Evolutionary conservation across 805 yeast genomes (phyloP), one percentile per base, ranked within the genome.

Genomic region (Wickerhamomyces tratensis): DNA sequence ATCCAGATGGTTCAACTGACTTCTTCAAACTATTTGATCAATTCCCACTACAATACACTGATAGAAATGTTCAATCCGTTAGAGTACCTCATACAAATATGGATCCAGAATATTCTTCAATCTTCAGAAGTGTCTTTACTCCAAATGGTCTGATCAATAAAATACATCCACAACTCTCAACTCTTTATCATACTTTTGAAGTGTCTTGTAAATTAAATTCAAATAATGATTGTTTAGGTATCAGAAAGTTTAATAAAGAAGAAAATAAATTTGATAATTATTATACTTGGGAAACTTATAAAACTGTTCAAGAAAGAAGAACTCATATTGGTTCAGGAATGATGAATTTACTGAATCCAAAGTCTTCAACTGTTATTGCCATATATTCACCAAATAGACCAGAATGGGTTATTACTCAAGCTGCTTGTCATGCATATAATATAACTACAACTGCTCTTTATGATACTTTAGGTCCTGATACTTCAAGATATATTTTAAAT

Each of bases 401-500:
- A 11, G 86, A 82, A 59, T 83, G 93, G 93, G 63, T 68, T 14
- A 52, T 81, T 12, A 59, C 82, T 25, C 87, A 81, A 53, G 56
- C 81, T 50, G 85, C 87, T 1, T 77, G 83, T 51, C 68, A 67
- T 35, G 68, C 76, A 15, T 77, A 72, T 62, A 65, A 69, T 57
- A 68, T 66, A 35, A 55, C 74, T 4, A 63, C 64, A 40, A 76
- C 77, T 6, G 69, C 76, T 1, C 54, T 76, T n/a, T 76, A 76
- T 52, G 80, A 76, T 41, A 74, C 80, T 10, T 52, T 76, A 41
- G 81, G 81, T 7, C 72, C 80, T 1, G 69, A 67, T 27, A 71
- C 89, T 5, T 70, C 86, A 6, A 71, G 68, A 47, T 79, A 79
- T 54, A 82, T 83, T 50, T 61, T 83, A 56, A 64, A 62, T 33